Conservation (phyloP, 2,329 filamentous ascomycete species). For the Lachnum nothofagi region DNA sequence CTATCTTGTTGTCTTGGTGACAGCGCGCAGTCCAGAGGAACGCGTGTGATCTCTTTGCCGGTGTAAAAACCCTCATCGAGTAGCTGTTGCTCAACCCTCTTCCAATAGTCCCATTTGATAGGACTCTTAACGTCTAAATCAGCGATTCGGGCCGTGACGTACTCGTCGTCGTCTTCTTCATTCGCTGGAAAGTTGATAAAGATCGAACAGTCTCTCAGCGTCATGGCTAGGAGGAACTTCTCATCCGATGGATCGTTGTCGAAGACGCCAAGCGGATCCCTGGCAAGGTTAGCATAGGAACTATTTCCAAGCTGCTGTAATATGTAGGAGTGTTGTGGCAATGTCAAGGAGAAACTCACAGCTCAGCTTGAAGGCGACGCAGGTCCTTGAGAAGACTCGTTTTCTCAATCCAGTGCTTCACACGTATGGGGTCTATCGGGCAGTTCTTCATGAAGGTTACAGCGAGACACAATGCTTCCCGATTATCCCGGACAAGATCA, state of each 20-base stretch:
- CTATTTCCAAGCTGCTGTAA: too few relatives aligned
- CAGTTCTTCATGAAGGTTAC: conserved; percentile 10
- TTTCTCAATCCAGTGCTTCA: conserved; percentile 35
- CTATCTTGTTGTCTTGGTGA: background rate
- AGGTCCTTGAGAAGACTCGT: conserved; percentile 35
- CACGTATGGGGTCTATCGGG: background rate
- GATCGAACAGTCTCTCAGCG: conserved; percentile 71
- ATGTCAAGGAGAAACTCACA: conserved; percentile 5
- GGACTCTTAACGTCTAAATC: conserved; percentile 75
- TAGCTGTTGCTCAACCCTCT: conserved; percentile 55
- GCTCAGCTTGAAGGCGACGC: conserved; percentile 36
- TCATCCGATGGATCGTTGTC: conserved; percentile 34
- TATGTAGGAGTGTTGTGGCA: too few relatives aligned
- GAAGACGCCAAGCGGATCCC: conserved; percentile 29
- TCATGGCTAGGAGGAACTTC: conserved; percentile 68
- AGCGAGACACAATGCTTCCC: conserved; percentile 40
- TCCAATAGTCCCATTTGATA: conserved; percentile 65
- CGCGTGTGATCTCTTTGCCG: conserved; percentile 32
- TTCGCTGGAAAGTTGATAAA: conserved; percentile 54
- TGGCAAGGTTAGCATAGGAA: background rate
- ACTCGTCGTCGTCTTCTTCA: conserved; percentile 24
- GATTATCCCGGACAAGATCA: conserved; percentile 52
- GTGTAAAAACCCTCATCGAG: conserved; percentile 65
- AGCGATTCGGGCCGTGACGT: conserved; percentile 57
- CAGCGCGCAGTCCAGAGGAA: background rate